Conservation (phyloP, 495 filamentous ascomycete genomes). For the Penicillium argentinense region DNA sequence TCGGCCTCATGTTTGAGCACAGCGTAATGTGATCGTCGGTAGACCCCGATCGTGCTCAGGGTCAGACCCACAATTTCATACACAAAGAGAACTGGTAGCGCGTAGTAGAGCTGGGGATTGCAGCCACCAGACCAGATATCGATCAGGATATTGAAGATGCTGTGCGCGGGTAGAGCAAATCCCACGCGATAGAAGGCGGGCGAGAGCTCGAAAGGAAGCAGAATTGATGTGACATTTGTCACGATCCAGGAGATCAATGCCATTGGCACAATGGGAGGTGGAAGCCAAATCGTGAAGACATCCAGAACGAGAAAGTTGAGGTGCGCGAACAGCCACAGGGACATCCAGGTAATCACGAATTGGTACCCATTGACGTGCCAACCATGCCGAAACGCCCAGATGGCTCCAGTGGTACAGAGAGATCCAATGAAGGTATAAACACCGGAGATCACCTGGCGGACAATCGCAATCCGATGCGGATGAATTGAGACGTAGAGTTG, state of each 20-base stretch:
- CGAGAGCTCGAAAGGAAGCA: constrained; percentile 48
- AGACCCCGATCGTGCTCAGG: constrained; percentile 38
- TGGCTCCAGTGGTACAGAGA: constrained; percentile 42
- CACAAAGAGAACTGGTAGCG: constrained; percentile 45
- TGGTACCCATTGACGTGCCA: constrained; percentile 50
- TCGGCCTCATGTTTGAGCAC: constrained; percentile 33
- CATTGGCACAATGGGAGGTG: constrained; percentile 44
- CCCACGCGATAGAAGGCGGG: constrained; percentile 49
- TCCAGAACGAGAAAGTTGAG: constrained; percentile 51
- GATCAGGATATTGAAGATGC: constrained; percentile 40
- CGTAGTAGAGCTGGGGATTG: constrained; percentile 40
- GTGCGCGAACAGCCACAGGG: constrained; percentile 53
- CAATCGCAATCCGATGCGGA: constrained; percentile 41
- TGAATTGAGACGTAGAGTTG: constrained; percentile 39
- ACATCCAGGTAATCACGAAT: constrained; percentile 47
- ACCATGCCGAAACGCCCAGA: constrained; percentile 50
- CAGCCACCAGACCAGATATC: constrained; percentile 53
- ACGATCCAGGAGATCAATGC: constrained; percentile 49
- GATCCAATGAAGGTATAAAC: constrained; percentile 48
- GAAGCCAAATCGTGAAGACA: constrained; percentile 45
- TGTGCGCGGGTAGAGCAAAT: constrained; percentile 48
- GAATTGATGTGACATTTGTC: constrained; percentile 44
- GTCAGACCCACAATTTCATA: constrained; percentile 33
- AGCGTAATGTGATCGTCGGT: constrained; percentile 39
- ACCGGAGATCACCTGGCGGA: constrained; percentile 38